Evolutionary conservation across 441 rosid genomes (phyloP), one percentile per base, ranked within the genome.

Genomic region (Cnidoscolus chayamansa): DNA sequence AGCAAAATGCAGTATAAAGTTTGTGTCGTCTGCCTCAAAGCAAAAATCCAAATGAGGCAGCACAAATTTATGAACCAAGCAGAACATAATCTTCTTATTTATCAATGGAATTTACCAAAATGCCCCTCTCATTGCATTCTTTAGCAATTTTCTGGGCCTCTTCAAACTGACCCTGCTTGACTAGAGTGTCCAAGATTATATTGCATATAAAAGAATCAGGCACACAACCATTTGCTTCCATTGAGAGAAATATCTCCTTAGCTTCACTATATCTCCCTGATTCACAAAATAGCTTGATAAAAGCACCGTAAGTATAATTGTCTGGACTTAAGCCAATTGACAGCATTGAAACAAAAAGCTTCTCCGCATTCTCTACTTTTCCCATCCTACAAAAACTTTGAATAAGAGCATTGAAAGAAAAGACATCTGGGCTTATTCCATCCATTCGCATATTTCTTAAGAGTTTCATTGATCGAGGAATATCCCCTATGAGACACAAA

Each of bases 401-500:
- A 63, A 92, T 86, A 57, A 90, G 80, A 4, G 90, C 81, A 63
- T 88, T 90, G 87, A 85, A 89, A 35, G 93, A 81, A 74, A 77
- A 86, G 67, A 82, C 30, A 48, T 89, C 92, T 3, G 90, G 92
- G 68, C 73, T 82, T 63, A 86, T 73, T 78, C 97, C 89, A 53
- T 77, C 84, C 57, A 68, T 82, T 77, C 81, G 84, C 95, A 90
- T 94, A 78, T 82, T 79, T 77, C 66, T 73, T 62, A 87, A 73
- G 75, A 84, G 81, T 81, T 67, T 78, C 86, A 81, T 54, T 19
- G 97, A 81, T 73, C 86, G 82, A 59, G 74, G 70, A 54, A 79
- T 79, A 82, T 88, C 86, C n/a, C 97, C 91, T 0, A 56, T 49
- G 15, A 70, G 70, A 77, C 91, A 88, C 54, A 83, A 74, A 19